Conservation (phyloP, 1,284 basidiomycete species). For the Tilletia horrida region DNA sequence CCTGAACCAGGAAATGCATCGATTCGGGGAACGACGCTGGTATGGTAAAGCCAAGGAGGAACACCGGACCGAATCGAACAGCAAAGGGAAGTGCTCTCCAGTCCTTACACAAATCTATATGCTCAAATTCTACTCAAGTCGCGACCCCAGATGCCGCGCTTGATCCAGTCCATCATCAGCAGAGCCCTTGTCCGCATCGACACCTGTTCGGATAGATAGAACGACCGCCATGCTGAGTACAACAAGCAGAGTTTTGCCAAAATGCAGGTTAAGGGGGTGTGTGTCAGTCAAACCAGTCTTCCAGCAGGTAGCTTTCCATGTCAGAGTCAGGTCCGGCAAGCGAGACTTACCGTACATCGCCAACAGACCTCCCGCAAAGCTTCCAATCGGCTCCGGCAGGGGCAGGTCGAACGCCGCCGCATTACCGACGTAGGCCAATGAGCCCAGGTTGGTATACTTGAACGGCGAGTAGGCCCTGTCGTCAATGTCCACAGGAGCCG, state of each 20-base stretch:
- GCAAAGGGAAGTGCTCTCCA: background rate
- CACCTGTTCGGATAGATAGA: conserved; percentile 38
- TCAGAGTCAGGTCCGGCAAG: background rate
- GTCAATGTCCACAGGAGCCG: conserved; percentile 41
- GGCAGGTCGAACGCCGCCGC: conserved; percentile 53
- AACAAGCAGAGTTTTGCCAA: too few species aligned
- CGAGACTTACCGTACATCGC: conserved; percentile 47
- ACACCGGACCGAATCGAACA: too few species aligned
- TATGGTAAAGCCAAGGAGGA: too few species aligned
- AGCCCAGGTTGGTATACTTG: conserved; percentile 44
- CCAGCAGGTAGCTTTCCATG: too few species aligned
- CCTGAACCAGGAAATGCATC: too few species aligned
- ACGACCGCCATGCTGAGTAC: conserved; percentile 23
- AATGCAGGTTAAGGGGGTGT: conserved; percentile 37
- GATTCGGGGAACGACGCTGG: too few species aligned
- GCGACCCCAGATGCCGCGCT: conserved; percentile 47
- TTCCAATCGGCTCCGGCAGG: conserved; percentile 41
- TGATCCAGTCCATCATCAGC: conserved; percentile 49
- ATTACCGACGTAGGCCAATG: conserved; percentile 52
- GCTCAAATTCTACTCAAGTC: conserved; percentile 27
- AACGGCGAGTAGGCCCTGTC: conserved; percentile 47
- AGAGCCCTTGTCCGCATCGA: conserved; percentile 44
- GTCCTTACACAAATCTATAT: background rate
- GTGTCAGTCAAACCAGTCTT: too few species aligned
- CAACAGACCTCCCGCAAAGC: conserved; percentile 48